Base-by-base conservation (phyloP, 2,329 filamentous ascomycete species). In the Talaromyces funiculosus region DNA sequence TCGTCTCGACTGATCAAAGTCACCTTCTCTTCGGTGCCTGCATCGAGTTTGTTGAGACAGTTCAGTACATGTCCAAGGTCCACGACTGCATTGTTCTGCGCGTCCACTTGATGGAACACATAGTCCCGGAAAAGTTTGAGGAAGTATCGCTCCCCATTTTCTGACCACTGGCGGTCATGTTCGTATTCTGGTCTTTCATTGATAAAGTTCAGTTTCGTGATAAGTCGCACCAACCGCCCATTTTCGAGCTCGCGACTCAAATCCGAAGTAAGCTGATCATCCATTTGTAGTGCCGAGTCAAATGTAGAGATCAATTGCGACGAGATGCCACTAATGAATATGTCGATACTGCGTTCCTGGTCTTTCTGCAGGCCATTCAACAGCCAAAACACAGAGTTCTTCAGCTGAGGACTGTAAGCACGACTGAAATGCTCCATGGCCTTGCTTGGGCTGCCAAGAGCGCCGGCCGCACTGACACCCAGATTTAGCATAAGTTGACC, bases 51-150 rank as follows among this genome's bases (percentile, higher is more conserved):
- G 77, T 95, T 97, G 66, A 99, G 77, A 70, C 89, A 93, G 26
- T 83, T 84, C 49, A 99, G 75, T 64, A 97, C 90, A 76, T 97
- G 92, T 3, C 89, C 93, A 61, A 97, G 80, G 71, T 97, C 90
- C 4, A 96, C 81, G 1, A 92, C 88, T 0, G 94, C 89, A 57
- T 90, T 88, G 14, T 91, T 92, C 61, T 90, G 86, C 31, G 85
- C 83, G 72, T 97, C 92, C 12, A 97, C 92, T 70, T 96, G 92
- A 73, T 99, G 94, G 77, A 97, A 99, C 42, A 97, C 90, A 68
- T 95, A 97, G 75, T 99, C 94, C 54, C 94, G 86, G 80, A 97
- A 97, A 8, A 99, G 83, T 76, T 96, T 97, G 65, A 99, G 81
- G 71, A 90, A 89, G 73, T 96, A 97, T 29, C 92, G 86, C 68